Conservation (phyloP, 768 basidiomycete species). For the Termitomyces heimii region DNA sequence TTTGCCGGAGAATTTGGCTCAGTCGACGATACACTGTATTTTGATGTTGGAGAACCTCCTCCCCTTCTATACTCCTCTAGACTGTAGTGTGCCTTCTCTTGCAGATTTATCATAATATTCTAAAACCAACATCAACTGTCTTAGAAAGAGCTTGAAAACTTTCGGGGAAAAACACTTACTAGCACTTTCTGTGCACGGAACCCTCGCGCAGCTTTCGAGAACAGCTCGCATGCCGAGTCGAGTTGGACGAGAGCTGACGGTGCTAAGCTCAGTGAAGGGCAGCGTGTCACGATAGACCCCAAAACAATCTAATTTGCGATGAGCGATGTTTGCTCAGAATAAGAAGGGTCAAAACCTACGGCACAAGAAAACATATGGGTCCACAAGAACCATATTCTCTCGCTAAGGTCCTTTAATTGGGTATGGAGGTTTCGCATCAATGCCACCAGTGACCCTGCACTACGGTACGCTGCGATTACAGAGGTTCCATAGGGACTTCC, state of each 20-base stretch:
- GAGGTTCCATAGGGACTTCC: conserved; percentile 70
- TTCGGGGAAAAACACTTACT: conserved; percentile 29
- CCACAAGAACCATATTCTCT: conserved; percentile 63
- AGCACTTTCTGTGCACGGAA: conserved; percentile 63
- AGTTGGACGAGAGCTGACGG: conserved; percentile 69
- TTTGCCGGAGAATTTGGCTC: conserved; percentile 38
- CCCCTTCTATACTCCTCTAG: conserved; percentile 61
- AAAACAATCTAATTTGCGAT: conserved; percentile 49
- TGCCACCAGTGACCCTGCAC: conserved; percentile 65
- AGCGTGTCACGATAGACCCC: conserved; percentile 71
- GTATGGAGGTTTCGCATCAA: conserved; percentile 64
- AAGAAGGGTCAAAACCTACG: conserved; percentile 29
- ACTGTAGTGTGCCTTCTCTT: conserved; percentile 59
- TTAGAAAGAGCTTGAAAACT: not conserved
- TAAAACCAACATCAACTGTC: conserved; percentile 16
- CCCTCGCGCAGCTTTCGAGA: conserved; percentile 60
- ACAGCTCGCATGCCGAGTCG: conserved; percentile 70
- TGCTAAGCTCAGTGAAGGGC: conserved; percentile 74
- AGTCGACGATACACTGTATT: conserved; percentile 23
- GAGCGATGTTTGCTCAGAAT: conserved; percentile 2
- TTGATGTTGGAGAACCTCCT: conserved; percentile 38
- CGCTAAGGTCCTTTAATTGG: conserved; percentile 56
- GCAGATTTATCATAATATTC: conserved; percentile 61
- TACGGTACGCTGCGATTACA: conserved; percentile 69
- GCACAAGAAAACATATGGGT: conserved; percentile 63